Conservation (phyloP, 2,329 filamentous ascomycete genomes). For the Aspergillus felis region DNA sequence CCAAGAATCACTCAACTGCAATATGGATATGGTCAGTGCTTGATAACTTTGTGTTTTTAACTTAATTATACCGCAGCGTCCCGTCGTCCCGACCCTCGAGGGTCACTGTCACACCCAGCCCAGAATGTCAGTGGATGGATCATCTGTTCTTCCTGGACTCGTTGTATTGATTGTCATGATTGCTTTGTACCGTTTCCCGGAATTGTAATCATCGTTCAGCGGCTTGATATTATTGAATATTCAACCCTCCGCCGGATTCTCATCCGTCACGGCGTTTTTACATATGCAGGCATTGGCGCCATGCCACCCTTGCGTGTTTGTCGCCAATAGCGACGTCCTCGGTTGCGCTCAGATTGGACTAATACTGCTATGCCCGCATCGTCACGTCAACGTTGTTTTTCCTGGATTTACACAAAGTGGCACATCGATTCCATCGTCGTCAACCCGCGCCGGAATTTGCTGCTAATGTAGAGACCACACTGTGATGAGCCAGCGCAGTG, state of each 20-base stretch:
- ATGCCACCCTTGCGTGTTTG: constrained; percentile 17
- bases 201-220: background rate
- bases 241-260: background rate
- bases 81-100: background rate
- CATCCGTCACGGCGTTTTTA: constrained; percentile 9
- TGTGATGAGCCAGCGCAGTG: background rate
- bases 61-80: background rate
- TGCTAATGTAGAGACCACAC: background rate
- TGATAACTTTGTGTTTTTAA: background rate
- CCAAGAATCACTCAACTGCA: background rate
- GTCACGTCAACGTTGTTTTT: background rate
- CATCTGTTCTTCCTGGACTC: background rate
- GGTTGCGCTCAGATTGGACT: background rate
- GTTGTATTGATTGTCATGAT: background rate
- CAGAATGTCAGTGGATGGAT: background rate
- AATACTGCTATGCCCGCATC: background rate
- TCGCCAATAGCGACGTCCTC: constrained; percentile 3
- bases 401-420: background rate
- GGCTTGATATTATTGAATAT: background rate
- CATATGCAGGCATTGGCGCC: constrained; percentile 7
- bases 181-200: background rate
- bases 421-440: background rate
- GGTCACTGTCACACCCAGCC: background rate
- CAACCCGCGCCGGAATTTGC: background rate
- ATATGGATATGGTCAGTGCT: background rate